Conservation (phyloP, 495 filamentous ascomycete species). For the Cenococcum geophilum region DNA sequence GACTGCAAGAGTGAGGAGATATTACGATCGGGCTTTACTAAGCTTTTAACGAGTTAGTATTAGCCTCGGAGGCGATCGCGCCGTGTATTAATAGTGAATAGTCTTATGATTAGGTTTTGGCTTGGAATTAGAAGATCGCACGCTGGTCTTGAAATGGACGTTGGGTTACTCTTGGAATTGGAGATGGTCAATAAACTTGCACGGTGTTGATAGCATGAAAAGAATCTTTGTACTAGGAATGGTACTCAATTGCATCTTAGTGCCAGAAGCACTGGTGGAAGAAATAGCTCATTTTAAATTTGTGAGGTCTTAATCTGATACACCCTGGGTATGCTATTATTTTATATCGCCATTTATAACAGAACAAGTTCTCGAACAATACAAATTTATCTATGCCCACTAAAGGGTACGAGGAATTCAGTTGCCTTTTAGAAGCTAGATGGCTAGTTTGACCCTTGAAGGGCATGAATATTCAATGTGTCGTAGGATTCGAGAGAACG, state of each 20-base stretch:
- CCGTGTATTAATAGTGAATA: neutral
- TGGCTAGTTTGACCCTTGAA: too few relatives aligned
- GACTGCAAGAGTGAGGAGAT: constrained; percentile 18
- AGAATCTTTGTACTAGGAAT: neutral
- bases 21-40: constrained; percentile 23
- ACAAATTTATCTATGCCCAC: too few relatives aligned
- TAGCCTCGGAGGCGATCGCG: neutral
- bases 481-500: too few relatives aligned
- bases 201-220: neutral
- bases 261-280: neutral
- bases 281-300: neutral
- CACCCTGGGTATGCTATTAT: too few relatives aligned
- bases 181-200: neutral
- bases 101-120: neutral
- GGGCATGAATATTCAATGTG: too few relatives aligned
- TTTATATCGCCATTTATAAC: too few relatives aligned
- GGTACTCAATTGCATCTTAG: neutral
- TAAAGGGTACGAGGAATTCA: too few relatives aligned
- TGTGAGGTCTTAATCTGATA: too few relatives aligned
- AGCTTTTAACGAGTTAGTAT: neutral
- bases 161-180: neutral
- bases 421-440: too few relatives aligned
- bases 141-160: too few relatives aligned
- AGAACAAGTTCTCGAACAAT: too few relatives aligned
- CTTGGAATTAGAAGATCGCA: neutral